Percentiles rank a stretch among this genome's conserved stretches.
These are phyloP conservation scores for Cadophora gregata DNA, from an alignment of 2,329 filamentous ascomycete genomes.

Conservation along the genomic window DNA sequence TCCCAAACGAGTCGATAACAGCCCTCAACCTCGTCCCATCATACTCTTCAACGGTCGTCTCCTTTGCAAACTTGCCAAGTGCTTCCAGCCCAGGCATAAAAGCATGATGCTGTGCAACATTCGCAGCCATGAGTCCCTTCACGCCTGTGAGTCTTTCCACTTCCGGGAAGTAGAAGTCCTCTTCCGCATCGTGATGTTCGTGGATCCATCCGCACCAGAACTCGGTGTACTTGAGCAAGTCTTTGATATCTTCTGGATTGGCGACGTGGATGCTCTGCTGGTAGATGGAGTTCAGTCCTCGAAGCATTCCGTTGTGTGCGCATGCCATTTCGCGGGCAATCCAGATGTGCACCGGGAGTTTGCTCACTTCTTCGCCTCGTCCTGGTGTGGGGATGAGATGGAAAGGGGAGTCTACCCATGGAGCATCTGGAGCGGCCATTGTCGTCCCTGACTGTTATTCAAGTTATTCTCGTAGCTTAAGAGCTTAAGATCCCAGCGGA, in stretches of 20 bases:
- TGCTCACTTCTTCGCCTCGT: constrained; percentile 11
- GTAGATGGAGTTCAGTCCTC: constrained; percentile 47
- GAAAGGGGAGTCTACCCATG: constrained; percentile 27
- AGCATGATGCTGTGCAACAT: constrained; percentile 49
- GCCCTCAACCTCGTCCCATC: constrained; percentile 43
- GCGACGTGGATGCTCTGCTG: constrained; percentile 46
- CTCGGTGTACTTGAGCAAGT: constrained; percentile 39
- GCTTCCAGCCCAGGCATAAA: constrained; percentile 48
- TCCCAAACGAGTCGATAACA: constrained; percentile 47
- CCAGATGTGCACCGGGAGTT: constrained; percentile 18
- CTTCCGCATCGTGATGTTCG: constrained; percentile 50
- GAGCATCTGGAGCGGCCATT: constrained; percentile 1
- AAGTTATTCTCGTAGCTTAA: not conserved
- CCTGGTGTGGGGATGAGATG: constrained; percentile 24
- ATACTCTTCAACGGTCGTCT: constrained; percentile 38
- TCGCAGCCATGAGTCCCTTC: constrained; percentile 49
- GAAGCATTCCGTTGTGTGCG: constrained; percentile 47
- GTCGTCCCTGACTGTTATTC: not conserved
- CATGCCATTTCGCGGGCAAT: constrained; percentile 45
- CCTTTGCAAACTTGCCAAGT: constrained; percentile 44
- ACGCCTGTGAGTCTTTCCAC: constrained; percentile 47
- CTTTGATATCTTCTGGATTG: constrained; percentile 45
- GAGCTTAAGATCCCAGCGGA: not conserved
- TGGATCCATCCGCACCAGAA: constrained; percentile 41
- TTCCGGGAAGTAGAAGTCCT: constrained; percentile 48